A percentile compares a stretch with the other conserved stretches of the same genome.
These are phyloP conservation scores for Chrysanthemum makinoi DNA, from an alignment of 129 eudicot species.

Conservation along the genomic window DNA sequence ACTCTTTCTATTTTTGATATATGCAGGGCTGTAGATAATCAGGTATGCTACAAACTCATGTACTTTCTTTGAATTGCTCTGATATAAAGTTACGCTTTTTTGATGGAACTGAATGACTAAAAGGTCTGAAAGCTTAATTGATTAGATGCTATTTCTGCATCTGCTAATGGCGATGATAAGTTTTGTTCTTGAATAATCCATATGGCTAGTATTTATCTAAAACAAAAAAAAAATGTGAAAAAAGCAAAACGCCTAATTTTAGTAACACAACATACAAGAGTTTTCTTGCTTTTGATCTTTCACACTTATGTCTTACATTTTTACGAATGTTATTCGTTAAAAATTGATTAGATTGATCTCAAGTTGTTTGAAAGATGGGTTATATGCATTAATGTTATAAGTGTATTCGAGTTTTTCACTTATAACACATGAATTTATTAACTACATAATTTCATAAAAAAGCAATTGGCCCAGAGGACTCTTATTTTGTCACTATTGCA, in stretches of 20 bases:
- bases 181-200: neutral
- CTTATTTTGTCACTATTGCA: neutral
- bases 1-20: neutral
- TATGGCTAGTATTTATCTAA: neutral
- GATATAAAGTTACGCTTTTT: conserved; percentile 4
- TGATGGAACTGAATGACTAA: neutral
- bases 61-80: neutral
- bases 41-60: conserved; percentile 46
- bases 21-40: conserved; percentile 88
- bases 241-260: neutral
- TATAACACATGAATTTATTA: neutral
- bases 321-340: neutral
- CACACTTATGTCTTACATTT: neutral
- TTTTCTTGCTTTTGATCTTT: neutral
- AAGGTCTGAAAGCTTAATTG: conserved; percentile 11
- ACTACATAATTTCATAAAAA: neutral
- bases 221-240: neutral
- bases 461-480: neutral
- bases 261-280: neutral
- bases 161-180: neutral
- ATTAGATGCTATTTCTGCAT: neutral
- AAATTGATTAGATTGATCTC: neutral
- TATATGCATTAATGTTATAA: neutral
- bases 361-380: neutral
- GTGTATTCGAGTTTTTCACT: conserved; percentile 1